Base-by-base conservation (phyloP, 495 filamentous ascomycete genomes). In the Penicillium chermesinum region DNA sequence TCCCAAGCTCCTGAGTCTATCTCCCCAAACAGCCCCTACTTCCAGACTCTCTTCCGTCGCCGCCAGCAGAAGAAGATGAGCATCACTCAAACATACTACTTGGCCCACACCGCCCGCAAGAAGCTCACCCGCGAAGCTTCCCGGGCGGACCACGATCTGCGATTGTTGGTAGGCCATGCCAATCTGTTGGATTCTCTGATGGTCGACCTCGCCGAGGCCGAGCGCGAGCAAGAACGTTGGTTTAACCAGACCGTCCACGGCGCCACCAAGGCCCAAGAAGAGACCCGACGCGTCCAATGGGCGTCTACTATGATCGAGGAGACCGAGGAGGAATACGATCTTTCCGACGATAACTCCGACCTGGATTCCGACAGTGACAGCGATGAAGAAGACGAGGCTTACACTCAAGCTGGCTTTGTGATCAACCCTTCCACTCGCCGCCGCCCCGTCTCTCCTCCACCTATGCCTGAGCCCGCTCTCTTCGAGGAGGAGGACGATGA, bases 151-250 rank as follows among this genome's bases (percentile, higher is more conserved):
- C 94, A 97, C 76, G 83, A 96, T 74, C 86, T 98, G 49, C 83
- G 91, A 60, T 83, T 91, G 10, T 82, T 98, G 44, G 93, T 98
- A 52, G 85, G 94, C 48, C 93, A 98, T 71, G 93, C 93, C 77
- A 98, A 98, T 78, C 84, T 98, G 12, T 87, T 98, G 57, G 93
- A 98, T 74, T 83, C 83, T 10, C 75, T 98, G 55, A 97, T 96
- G 93, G 75, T 96, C 50, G 90, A 95, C 63, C 87, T 98, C 14
- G 83, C 87, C 66, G 87, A 94, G 34, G 93, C 94, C 61, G 94
- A 98, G 75, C 80, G 82, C 50, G 90, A 97, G 65, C 93, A 97
- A 68, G 93, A 97, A 70, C 85, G 79, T 44, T 97, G 94, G 94
- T 97, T 96, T 83, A 90, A 96, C 80, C 83, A 91, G 70, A 89